These are phyloP conservation scores for Eucalyptus polyanthemos DNA, from an alignment of 345 rosid species.

Conservation along the genomic window DNA sequence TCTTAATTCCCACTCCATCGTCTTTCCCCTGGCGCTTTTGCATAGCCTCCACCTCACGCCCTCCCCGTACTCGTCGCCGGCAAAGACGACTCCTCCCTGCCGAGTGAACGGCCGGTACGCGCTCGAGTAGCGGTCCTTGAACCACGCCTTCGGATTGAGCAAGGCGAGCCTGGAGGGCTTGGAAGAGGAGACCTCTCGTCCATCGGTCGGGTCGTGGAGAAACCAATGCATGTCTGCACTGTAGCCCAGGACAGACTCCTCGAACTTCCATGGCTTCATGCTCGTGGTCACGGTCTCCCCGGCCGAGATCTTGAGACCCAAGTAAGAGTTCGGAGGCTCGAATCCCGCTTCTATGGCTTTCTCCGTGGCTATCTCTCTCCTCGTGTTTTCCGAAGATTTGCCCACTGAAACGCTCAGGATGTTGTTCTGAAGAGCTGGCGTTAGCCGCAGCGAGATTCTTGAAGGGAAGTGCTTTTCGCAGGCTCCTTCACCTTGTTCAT, in stretches of 20 bases:
- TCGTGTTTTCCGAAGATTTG: conserved; percentile 67
- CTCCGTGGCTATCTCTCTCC: conserved; percentile 31
- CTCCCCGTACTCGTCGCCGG: conserved; percentile 73
- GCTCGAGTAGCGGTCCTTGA: conserved; percentile 56
- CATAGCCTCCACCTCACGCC: conserved; percentile 68
- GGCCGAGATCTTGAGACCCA: conserved; percentile 48
- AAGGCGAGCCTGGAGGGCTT: conserved; percentile 55
- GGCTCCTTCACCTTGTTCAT: conserved; percentile 51
- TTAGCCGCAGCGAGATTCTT: conserved; percentile 48
- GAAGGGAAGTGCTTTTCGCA: conserved; percentile 87
- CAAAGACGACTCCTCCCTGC: conserved; percentile 83
- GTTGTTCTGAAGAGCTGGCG: conserved; percentile 57
- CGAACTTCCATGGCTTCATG: conserved; percentile 84
- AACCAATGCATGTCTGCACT: conserved; percentile 64
- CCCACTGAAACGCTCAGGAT: conserved; percentile 62
- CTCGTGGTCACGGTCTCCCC: conserved; percentile 47
- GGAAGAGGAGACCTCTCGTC: conserved; percentile 72
- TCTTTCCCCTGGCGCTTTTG: conserved; percentile 35
- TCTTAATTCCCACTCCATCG: conserved; percentile 71
- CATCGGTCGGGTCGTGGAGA: conserved; percentile 71
- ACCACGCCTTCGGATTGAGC: conserved; percentile 73
- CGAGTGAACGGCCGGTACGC: conserved; percentile 65
- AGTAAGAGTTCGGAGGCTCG: conserved; percentile 56
- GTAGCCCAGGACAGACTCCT: conserved; percentile 56
- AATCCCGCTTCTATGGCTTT: conserved; percentile 44